phyloP scores from a whole-genome alignment of 2,329 filamentous ascomycete species.

The Lanzia echinophila region DNA sequence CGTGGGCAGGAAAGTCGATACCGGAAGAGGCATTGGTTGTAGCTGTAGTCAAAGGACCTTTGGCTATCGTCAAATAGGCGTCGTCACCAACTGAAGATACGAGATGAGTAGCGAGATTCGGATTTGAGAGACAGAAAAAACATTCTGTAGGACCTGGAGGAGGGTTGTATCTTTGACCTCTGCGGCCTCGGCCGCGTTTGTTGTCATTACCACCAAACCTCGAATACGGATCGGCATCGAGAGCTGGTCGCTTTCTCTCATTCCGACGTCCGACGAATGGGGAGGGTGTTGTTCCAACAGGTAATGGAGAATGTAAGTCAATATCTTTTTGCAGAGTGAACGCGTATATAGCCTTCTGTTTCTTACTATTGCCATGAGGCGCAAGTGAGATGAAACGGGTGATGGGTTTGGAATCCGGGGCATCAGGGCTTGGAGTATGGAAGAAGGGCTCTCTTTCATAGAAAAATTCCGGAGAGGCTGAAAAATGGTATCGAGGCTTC shows the following conservation, averaged over 20 bases:
- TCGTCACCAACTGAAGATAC: constrained; percentile 85
- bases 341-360: constrained; percentile 76
- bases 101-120: constrained; percentile 76
- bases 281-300: constrained; percentile 66
- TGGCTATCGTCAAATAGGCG: constrained; percentile 83
- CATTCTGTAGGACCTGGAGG: constrained; percentile 71
- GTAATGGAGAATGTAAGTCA: constrained; percentile 53
- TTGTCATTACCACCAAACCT: constrained; percentile 44
- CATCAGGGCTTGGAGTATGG: constrained; percentile 49
- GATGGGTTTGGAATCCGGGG: constrained; percentile 50
- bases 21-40: constrained; percentile 58
- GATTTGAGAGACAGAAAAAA: constrained; percentile 93
- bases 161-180: constrained; percentile 44
- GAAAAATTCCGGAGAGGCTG: constrained; percentile 55
- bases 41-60: constrained; percentile 73
- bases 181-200: constrained; percentile 40
- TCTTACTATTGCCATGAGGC: constrained; percentile 64
- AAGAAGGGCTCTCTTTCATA: constrained; percentile 94
- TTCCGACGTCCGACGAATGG: constrained; percentile 53
- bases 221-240: constrained; percentile 43
- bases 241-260: constrained; percentile 50
- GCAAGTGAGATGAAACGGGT: constrained; percentile 92
- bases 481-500: constrained; percentile 90
- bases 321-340: constrained; percentile 63
- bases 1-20: constrained; percentile 73